These are phyloP conservation scores for Pisolithus sp. DNA, from an alignment of 768 basidiomycete species.

Conservation along the genomic window DNA sequence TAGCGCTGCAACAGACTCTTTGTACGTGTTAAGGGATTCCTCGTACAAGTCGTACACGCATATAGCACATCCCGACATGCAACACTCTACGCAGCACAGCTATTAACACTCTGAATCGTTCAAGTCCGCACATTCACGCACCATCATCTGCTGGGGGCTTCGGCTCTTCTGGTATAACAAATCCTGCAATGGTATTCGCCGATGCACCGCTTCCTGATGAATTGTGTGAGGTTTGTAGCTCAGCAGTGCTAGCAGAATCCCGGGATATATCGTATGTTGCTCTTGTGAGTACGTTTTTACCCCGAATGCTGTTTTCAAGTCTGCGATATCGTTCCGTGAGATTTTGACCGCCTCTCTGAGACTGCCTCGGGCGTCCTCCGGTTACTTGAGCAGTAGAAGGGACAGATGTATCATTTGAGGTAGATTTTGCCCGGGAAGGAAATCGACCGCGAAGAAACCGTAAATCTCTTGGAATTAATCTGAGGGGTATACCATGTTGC, in stretches of 20 bases:
- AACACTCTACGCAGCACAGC: constrained; percentile 58
- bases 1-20: constrained; percentile 44
- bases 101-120: background rate
- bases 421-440: too few relatives aligned
- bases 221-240: background rate
- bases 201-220: background rate
- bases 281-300: constrained; percentile 33
- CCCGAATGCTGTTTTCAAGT: constrained; percentile 49
- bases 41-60: constrained; percentile 88
- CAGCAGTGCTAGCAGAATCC: constrained; percentile 5
- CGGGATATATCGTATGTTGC: constrained; percentile 23
- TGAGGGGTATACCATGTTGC: too few relatives aligned
- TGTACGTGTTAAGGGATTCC: constrained; percentile 61
- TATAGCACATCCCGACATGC: constrained; percentile 92
- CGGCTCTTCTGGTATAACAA: constrained; percentile 52
- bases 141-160: constrained; percentile 62
- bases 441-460: too few relatives aligned
- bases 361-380: background rate
- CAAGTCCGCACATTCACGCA: constrained; percentile 22
- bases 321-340: constrained; percentile 48
- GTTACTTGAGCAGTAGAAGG: background rate
- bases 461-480: too few relatives aligned
- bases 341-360: constrained; percentile 45
- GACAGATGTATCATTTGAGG: too few relatives aligned
- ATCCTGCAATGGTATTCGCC: constrained; percentile 16